Evolutionary conservation across 2,329 filamentous ascomycete genomes (phyloP), one percentile per base, ranked within the genome.

Genomic region (Coniochaeta pulveracea): DNA sequence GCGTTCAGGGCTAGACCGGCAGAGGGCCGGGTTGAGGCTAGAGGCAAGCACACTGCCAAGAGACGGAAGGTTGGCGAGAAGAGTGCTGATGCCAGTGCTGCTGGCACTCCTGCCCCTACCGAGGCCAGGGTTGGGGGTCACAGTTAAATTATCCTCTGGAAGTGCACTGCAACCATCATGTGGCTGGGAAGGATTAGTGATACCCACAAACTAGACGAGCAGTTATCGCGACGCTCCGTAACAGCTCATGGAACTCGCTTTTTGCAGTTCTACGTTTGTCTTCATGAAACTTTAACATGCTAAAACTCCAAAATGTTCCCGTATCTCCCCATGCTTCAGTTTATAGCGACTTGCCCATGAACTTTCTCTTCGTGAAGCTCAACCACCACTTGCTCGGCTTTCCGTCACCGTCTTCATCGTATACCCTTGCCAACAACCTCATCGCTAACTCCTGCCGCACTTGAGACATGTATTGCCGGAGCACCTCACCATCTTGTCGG

Each of bases 301-400:
- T n/a, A n/a, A n/a, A n/a, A n/a, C n/a, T n/a, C n/a, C n/a, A n/a
- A n/a, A n/a, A n/a, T n/a, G n/a, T n/a, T n/a, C n/a, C n/a, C n/a
- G n/a, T n/a, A 10, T 16, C 6, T 12, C 24, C 12, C n/a, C 5
- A 22, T 15, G 25, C 15, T 24, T 24, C 22, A 23, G 19, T 8
- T 56, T 67, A 88, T 61, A 91, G 64, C 45, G 75, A 73, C 76
- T 96, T 96, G 57, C 88, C 88, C 91, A 98, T 96, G 55, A 98
- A 98, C 76, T 95, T 95, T 63, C 91, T 80, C 78, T 96, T 96
- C 34, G 84, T 85, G 57, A 95, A 98, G 69, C 91, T 96, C 56
- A 98, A 62, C 91, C 91, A 98, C 85, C 89, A 96, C 76, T 93
- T 74, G 58, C 64, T 72, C 35, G 75, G 74, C 60, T 72, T 73